A percentile compares a stretch with the other conserved stretches of the same genome.
These are phyloP conservation scores for Nissolia schottii DNA, from an alignment of 306 rosid species.

Conservation along the genomic window DNA sequence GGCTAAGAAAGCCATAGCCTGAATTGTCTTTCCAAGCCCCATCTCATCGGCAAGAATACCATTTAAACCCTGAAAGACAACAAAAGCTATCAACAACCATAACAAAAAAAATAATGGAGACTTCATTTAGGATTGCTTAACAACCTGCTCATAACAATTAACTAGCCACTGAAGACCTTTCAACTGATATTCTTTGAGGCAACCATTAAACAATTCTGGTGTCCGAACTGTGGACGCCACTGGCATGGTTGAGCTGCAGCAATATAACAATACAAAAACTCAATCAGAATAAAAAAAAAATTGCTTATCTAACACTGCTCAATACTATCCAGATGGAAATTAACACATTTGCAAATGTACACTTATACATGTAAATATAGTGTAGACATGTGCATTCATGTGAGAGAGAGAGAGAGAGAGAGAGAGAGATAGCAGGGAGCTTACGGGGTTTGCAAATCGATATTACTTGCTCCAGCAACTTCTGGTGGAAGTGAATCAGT, in stretches of 20 bases:
- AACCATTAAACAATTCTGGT: constrained; percentile 82
- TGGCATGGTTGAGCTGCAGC: constrained; percentile 97
- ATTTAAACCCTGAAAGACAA: constrained; percentile 74
- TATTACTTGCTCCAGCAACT: constrained; percentile 89
- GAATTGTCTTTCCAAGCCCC: constrained; percentile 99
- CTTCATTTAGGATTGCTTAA: constrained; percentile 5
- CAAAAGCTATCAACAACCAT: constrained; percentile 16
- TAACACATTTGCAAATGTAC: neutral
- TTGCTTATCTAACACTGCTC: constrained; percentile 15
- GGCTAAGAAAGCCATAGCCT: constrained; percentile 97
- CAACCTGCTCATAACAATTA: constrained; percentile 98
- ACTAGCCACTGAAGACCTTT: constrained; percentile 99
- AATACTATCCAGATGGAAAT: neutral
- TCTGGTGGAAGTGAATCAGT: constrained; percentile 61
- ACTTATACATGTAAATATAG: neutral
- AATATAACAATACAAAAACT: constrained; percentile 29
- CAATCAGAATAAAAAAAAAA: constrained; percentile 22
- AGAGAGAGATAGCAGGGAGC: constrained; percentile 34
- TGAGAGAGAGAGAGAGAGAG: neutral
- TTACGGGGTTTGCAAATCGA: constrained; percentile 92
- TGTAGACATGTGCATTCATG: neutral
- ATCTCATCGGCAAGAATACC: constrained; percentile 99
- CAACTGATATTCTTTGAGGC: constrained; percentile 86
- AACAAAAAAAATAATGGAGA: constrained; percentile 8
- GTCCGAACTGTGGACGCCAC: constrained; percentile 91